Evolutionary conservation across 108 stramenopile genomes (phyloP), one percentile per base, ranked within the genome.

Genomic region (Skeletonema tropicum): DNA sequence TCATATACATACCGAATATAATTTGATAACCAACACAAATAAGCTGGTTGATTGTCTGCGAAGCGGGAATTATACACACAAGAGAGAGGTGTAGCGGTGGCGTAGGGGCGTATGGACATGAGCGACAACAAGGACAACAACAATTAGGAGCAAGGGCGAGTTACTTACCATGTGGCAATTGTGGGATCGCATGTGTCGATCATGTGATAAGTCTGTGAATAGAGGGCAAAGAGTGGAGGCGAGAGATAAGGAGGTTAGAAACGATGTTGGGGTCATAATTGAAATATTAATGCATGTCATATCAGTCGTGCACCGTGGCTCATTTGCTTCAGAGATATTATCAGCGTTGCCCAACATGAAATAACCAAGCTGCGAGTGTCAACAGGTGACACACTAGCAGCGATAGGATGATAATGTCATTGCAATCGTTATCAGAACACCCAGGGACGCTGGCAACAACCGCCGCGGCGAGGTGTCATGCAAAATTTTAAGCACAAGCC

Each of bases 141-240:
- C 58, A 45, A 65, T 23, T 17, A 30, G 69, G 35, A 45, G 42
- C 15, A n/a, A 15, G 17, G 9, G 19, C 21, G 41, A n/a, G 12
- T 41, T 23, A 80, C 85, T 83, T 76, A 88, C 90, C 91, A 92
- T n/a, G 84, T 66, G 41, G 91, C 88, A 64, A 92, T 82, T 6
- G 60, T 46, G 0, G 80, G 73, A 76, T 92, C 82, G 61, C 91
- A 92, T 23, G 82, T 82, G 63, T 92, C 76, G 57, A 92, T 89
- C 88, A 92, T 92, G 62, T 89, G 87, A 59, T 85, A 92, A 2
- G 91, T 87, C 75, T 87, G 76, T 14, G 15, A 30, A 32, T 26
- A 35, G 35, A 70, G 17, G 41, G 41, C 60, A 35, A 35, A 35
- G 26, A 55, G 32, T 14, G 11, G 58, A 6, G 33, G 38, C 21